A percentile compares a stretch with the other conserved stretches of the same genome.
phyloP scores from a whole-genome alignment of 495 filamentous ascomycete species.

The Hypoxylon cercidicola region DNA sequence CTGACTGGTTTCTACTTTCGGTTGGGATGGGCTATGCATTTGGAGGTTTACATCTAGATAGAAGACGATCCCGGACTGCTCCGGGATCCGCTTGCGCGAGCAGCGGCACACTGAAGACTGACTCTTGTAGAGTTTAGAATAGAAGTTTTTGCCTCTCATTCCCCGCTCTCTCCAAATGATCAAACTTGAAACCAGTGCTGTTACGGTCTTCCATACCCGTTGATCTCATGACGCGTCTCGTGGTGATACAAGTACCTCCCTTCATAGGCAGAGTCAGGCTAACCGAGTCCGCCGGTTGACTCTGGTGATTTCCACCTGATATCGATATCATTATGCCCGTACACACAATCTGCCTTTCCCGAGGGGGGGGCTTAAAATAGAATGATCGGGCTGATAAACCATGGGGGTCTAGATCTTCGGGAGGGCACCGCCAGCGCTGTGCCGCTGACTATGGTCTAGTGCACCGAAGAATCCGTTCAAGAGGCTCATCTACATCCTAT shows the following conservation, averaged over 20 bases:
- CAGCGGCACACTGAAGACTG: slow-evolving; percentile 14
- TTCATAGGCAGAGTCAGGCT: too few relatives aligned
- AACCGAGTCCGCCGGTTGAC: background rate
- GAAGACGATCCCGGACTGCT: slow-evolving; percentile 19
- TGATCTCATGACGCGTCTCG: slow-evolving; percentile 7
- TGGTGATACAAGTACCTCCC: slow-evolving; percentile 4
- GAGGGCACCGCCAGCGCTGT: slow-evolving; percentile 15
- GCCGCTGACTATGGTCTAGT: slow-evolving; percentile 26
- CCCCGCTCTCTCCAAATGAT: background rate
- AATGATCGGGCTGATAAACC: too few relatives aligned
- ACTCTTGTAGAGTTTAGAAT: slow-evolving; percentile 16
- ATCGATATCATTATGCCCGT: background rate
- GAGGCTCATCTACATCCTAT: too few relatives aligned
- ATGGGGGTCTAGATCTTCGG: background rate
- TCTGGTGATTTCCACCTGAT: background rate
- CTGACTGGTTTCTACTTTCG: background rate
- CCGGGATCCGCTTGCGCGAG: slow-evolving; percentile 32
- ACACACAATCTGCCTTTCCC: slow-evolving; percentile 16
- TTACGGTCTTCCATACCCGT: background rate
- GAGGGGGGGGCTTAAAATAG: background rate
- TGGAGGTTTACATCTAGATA: slow-evolving; percentile 29
- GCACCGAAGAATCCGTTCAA: slow-evolving; percentile 7
- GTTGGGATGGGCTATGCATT: slow-evolving; percentile 1
- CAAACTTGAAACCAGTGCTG: background rate
- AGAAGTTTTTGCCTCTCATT: slow-evolving; percentile 7